Base-by-base conservation (phyloP, 495 filamentous ascomycete genomes). In the Arthonia radiata region DNA sequence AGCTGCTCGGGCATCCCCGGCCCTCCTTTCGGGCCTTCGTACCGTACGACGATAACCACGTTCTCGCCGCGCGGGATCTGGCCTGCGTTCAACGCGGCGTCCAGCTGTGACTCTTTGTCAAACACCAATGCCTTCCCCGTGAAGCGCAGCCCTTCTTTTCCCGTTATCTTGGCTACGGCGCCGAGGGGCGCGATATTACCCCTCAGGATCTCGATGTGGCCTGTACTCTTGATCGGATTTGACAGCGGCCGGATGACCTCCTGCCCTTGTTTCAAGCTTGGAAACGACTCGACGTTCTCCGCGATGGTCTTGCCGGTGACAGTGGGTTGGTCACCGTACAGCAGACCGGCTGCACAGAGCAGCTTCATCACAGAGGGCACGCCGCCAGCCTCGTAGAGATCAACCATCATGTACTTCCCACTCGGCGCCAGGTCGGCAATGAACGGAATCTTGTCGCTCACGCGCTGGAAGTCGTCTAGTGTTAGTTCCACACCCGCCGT, bases 1-100 rank as follows among this genome's bases (percentile, higher is more conserved):
- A 92, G 60, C 52, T 92, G 81, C 49, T 97, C 86, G n/a, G 86
- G 86, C 86, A 97, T 97, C 10, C 86, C 86, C 4, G 86, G 86
- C 0, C 83, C 86, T 40, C 86, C 86, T 44, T 78, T 81, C 4
- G 86, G 86, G 1, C 86, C 86, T 46, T 97, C 86, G 42, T 92
- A 94, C 18, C 86, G 71, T 18, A 97, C 83, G 12, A 93, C 66
- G 22, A 92, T 53, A 7, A 93, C 86, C n/a, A 90, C 59, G 39
- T 89, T 89, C 39, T 81, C 72, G 15, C 63, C 58, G 24, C 59
- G 65, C 18, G 78, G 74, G 35, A 81, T 80, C 28, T 61, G 41
- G 17, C 76, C 73, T 22, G 56, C 56, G 19, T 61, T 62, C 9
- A 97, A 54, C 2, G 81, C 83, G 5, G 57, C 51, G 46, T 86